Conservation (phyloP, 208 protist genomes). For the Spongospora subterranea region DNA sequence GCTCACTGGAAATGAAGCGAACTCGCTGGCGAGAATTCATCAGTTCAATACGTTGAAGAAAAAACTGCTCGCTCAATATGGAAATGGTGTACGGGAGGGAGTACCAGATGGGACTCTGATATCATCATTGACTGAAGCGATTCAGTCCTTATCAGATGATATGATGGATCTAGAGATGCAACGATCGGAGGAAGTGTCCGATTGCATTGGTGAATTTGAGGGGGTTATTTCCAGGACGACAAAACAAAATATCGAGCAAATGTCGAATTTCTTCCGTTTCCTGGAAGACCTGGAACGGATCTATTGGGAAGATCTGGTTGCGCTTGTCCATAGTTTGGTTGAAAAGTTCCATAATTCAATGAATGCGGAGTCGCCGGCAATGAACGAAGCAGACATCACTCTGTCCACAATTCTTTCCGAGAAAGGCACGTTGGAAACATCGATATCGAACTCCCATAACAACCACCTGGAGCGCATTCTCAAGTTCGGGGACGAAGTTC, state of each 20-base stretch:
- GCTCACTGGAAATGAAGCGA: background rate
- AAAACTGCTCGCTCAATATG: background rate
- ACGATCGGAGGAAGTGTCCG: background rate
- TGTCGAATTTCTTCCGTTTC: slow-evolving; percentile 38
- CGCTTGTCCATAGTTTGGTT: slow-evolving; percentile 24
- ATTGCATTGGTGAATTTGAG: slow-evolving; percentile 50
- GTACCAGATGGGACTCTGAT: slow-evolving; percentile 27
- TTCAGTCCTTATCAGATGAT: slow-evolving; percentile 39
- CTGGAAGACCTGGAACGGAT: slow-evolving; percentile 33
- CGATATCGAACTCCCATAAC: slow-evolving; percentile 47
- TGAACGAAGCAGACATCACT: background rate
- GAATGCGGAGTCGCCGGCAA: background rate
- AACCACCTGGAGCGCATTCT: slow-evolving; percentile 49
- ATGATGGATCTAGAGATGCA: slow-evolving; percentile 49
- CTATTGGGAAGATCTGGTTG: slow-evolving; percentile 36
- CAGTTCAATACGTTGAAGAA: slow-evolving; percentile 35
- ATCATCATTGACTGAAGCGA: background rate
- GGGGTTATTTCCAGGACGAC: slow-evolving; percentile 14
- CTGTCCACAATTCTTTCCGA: slow-evolving; percentile 46
- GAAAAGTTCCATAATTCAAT: slow-evolving; percentile 25
- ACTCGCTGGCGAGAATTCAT: slow-evolving; percentile 1
- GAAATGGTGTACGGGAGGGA: background rate
- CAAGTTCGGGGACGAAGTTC: slow-evolving; percentile 42
- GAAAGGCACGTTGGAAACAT: slow-evolving; percentile 43
- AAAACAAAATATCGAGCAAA: slow-evolving; percentile 49